phyloP scores from a whole-genome alignment of 768 basidiomycete species.

The Agrocybe chaxingu region DNA sequence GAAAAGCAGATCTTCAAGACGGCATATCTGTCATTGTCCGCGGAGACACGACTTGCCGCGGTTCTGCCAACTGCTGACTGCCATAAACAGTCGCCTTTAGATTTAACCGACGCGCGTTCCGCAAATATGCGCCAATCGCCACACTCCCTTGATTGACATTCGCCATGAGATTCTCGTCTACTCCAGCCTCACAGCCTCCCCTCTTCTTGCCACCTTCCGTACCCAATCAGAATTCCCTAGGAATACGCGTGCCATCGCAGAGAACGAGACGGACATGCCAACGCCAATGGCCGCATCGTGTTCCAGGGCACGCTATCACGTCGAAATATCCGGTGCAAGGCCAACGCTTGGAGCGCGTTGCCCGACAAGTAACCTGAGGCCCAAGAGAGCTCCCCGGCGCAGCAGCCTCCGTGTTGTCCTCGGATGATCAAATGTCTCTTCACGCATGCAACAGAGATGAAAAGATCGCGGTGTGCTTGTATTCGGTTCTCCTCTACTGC shows the following conservation, averaged over 20 bases:
- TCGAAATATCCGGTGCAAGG: too few relatives aligned
- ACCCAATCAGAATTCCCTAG: not conserved
- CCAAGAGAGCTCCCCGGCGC: not conserved
- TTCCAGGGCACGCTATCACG: too few relatives aligned
- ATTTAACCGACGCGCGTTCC: constrained; percentile 15
- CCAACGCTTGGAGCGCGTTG: not conserved
- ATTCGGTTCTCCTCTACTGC: too few relatives aligned
- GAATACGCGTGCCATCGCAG: too few relatives aligned
- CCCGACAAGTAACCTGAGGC: too few relatives aligned
- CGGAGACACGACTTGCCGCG: constrained; percentile 25
- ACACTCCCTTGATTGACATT: constrained; percentile 14
- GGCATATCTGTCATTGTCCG: constrained; percentile 22
- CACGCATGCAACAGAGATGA: not conserved
- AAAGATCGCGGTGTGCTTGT: not conserved
- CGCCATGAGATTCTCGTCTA: constrained; percentile 7
- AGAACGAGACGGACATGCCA: too few relatives aligned
- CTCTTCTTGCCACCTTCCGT: not conserved
- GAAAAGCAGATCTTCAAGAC: constrained; percentile 30
- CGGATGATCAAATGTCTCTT: constrained; percentile 12
- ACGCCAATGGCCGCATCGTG: too few relatives aligned
- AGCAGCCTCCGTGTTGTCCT: constrained; percentile 18
- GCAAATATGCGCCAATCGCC: constrained; percentile 17
- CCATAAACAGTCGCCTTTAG: constrained; percentile 18
- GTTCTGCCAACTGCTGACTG: constrained; percentile 12
- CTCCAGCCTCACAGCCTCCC: not conserved